These are phyloP conservation scores for Thermochaetoides thermophila DNA, from an alignment of 495 filamentous ascomycete genomes.

Conservation along the genomic window DNA sequence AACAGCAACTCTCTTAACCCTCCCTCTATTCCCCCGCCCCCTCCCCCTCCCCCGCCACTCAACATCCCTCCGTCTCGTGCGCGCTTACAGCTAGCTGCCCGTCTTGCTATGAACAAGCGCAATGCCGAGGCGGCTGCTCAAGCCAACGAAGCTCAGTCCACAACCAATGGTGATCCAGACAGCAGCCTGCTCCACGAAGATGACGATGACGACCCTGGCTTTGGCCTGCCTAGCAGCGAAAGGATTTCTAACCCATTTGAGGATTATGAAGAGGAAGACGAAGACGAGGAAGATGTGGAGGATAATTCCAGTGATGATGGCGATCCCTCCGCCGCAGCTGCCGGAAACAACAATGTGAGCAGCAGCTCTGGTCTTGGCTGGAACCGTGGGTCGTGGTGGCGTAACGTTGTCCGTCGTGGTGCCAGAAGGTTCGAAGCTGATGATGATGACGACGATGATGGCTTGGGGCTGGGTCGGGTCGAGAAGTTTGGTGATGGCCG, in stretches of 20 bases:
- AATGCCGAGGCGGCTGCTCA: slow-evolving; percentile 32
- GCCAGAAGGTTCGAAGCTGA: slow-evolving; percentile 1
- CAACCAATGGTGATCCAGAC: slow-evolving; percentile 16
- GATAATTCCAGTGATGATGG: too few relatives aligned
- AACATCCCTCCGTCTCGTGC: slow-evolving; percentile 79
- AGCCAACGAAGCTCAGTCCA: too few relatives aligned
- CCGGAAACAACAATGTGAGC: too few relatives aligned
- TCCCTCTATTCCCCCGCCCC: slow-evolving; percentile 34
- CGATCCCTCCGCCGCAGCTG: too few relatives aligned
- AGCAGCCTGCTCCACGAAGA: slow-evolving; percentile 7
- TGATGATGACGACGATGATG: slow-evolving; percentile 1
- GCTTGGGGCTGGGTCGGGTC: too few relatives aligned
- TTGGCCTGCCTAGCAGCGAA: slow-evolving; percentile 14
- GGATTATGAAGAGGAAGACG: slow-evolving; percentile 33
- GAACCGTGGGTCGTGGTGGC: slow-evolving; percentile 32
- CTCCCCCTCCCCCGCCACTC: slow-evolving; percentile 48
- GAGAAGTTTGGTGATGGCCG: slow-evolving; percentile 33
- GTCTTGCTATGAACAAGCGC: slow-evolving; percentile 66
- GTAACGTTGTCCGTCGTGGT: slow-evolving; percentile 22
- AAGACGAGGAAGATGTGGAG: too few relatives aligned
- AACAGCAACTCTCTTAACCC: slow-evolving; percentile 28
- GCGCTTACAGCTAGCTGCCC: slow-evolving; percentile 66
- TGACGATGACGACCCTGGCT: slow-evolving; percentile 11
- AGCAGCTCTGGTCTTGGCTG: slow-evolving; percentile 7
- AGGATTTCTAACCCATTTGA: slow-evolving; percentile 32